phyloP scores from a whole-genome alignment of 345 rosid genomes.

The Euclidium syriacum region DNA sequence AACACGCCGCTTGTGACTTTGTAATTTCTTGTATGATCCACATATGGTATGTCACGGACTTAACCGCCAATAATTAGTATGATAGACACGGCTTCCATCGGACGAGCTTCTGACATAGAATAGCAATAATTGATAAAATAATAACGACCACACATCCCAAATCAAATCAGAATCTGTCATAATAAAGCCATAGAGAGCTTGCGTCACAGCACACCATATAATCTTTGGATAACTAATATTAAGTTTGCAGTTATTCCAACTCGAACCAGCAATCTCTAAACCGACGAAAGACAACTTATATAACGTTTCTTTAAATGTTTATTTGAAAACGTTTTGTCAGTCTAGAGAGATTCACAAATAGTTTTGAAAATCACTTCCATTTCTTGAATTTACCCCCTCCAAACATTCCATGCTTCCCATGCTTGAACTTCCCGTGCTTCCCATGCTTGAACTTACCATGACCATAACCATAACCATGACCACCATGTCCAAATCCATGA shows the following conservation, averaged over 20 bases:
- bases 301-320: conserved; percentile 11
- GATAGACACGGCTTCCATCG: no score
- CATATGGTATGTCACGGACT: no score
- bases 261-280: conserved; percentile 16
- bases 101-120: no score
- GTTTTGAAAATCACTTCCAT: conserved; percentile 58
- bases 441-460: no score
- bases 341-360: not conserved
- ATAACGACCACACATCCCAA: not conserved
- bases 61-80: no score
- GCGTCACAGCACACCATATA: not conserved
- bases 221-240: no score
- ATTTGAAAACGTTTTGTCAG: conserved; percentile 14
- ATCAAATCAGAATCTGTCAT: conserved; percentile 13
- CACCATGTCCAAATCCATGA: conserved; percentile 18
- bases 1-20: no score
- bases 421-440: conserved; percentile 27
- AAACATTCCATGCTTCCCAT: conserved; percentile 57
- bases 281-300: conserved; percentile 1
- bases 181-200: conserved; percentile 10
- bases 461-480: conserved; percentile 29
- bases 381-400: conserved; percentile 67
- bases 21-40: no score
- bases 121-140: not conserved
- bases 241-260: conserved; percentile 14